Evolutionary conservation across 495 filamentous ascomycete genomes (phyloP).

Genomic region (Daldinia bambusicola): DNA sequence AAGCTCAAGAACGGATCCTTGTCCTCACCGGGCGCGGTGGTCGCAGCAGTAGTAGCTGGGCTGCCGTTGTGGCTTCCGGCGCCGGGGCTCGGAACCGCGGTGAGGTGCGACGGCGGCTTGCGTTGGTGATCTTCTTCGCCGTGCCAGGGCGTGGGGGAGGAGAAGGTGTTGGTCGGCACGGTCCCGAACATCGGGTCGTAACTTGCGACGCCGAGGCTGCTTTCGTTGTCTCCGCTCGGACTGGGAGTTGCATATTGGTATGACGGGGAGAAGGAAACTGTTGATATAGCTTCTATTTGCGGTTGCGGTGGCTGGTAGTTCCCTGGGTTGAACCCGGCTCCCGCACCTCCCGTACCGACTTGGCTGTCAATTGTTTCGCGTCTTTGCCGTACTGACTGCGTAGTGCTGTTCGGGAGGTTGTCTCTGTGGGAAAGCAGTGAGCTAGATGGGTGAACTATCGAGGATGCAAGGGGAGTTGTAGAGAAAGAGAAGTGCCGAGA

Average conservation of each 20-base stretch:
- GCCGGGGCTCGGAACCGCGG: conserved; percentile 51
- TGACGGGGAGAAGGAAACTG: conserved; percentile 53
- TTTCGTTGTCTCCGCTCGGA: conserved; percentile 39
- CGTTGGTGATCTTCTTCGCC: conserved; percentile 46
- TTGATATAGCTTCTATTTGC: conserved; percentile 44
- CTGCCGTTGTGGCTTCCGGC: conserved; percentile 54
- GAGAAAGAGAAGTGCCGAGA: conserved; percentile 49
- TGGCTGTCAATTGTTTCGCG: conserved; percentile 41
- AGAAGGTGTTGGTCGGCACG: conserved; percentile 57
- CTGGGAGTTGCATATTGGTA: conserved; percentile 50
- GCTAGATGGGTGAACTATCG: conserved; percentile 48
- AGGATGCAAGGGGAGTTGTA: conserved; percentile 46
- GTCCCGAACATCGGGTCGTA: conserved; percentile 69
- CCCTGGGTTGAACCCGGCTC: conserved; percentile 42
- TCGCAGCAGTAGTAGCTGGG: conserved; percentile 30
- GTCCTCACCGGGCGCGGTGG: conserved; percentile 58
- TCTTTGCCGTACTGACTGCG: conserved; percentile 27
- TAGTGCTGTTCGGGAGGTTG: neutral
- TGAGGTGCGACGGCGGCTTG: conserved; percentile 25
- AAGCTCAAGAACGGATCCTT: conserved; percentile 84
- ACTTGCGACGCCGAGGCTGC: conserved; percentile 36
- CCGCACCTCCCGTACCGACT: conserved; percentile 22
- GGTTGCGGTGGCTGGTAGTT: conserved; percentile 36
- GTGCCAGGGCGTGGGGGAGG: conserved; percentile 58
- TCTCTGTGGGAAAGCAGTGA: conserved; percentile 39